Base-by-base conservation (phyloP, 2,329 filamentous ascomycete species). In the Epichloe glyceriae region DNA sequence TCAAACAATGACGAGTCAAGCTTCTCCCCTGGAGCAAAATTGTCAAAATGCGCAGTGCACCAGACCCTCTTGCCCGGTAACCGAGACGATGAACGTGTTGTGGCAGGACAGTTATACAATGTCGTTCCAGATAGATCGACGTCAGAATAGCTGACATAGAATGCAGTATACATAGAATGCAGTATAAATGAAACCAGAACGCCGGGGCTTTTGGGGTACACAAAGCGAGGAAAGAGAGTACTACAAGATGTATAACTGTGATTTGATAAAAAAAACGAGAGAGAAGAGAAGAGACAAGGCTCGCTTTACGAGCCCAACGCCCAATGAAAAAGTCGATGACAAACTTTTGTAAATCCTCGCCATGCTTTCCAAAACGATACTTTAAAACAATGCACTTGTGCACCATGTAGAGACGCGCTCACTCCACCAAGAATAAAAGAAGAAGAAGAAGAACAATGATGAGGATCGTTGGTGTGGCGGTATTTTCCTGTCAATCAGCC, bases 291-390 rank as follows among this genome's bases (percentile, higher is more conserved):
- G 40, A 22, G 19, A 19, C 8, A 38, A 39, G 42, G 26, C 22
- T 48, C 39, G 30, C 49, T 50, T 42, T n/a, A 17, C 44, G 52
- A 54, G 46, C 53, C 47, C 50, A 63, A 64, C 61, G 58, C 62
- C 62, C 62, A 7, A 48, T 46, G 39, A 49, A 50, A 55, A 55
- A 38, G 39, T 43, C 43, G 15, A 19, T 43, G 47, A 58, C 50
- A 49, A 59, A 56, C 56, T 57, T 59, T 62, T 60, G 58, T 49
- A 49, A 54, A 58, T 60, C 58, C 56, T 62, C 56, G 62, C 62
- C 60, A 63, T 63, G 62, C 60, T 61, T 60, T 54, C 47, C 70
- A 50, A 71, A 70, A 50, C 48, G 33, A 50, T 42, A 15, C 56
- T 58, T 56, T 54, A 59, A 58, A 44, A 51, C 48, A 49, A 54